Conservation (phyloP, 805 yeast species). For the Schwanniomyces sp. region DNA sequence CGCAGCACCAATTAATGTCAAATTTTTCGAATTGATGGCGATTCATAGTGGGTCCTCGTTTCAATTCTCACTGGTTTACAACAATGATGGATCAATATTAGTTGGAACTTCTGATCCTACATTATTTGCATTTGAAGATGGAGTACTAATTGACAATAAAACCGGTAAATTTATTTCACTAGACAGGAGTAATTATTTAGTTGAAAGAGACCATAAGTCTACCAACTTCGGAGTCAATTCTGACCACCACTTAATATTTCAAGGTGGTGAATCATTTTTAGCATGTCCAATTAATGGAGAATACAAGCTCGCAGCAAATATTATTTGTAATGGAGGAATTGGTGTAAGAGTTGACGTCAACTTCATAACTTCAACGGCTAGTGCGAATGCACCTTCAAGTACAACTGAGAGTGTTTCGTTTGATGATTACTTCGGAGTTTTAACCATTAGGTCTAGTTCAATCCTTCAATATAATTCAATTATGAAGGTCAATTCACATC, state of each 20-base stretch:
- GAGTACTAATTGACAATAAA: conserved; percentile 29
- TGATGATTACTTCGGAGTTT: conserved; percentile 3
- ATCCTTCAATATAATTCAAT: conserved; percentile 23
- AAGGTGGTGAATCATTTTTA: conserved; percentile 33
- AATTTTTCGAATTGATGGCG: conserved; percentile 15
- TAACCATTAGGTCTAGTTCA: conserved; percentile 24
- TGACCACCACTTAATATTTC: conserved; percentile 33
- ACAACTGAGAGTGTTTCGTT: conserved; percentile 3
- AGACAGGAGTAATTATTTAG: background rate
- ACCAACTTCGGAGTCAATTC: conserved; percentile 39
- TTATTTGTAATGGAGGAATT: conserved; percentile 26
- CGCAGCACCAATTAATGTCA: conserved; percentile 13
- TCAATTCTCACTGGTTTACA: conserved; percentile 23
- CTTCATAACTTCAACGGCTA: background rate
- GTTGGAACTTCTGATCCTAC: conserved; percentile 23
- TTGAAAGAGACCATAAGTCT: conserved; percentile 21
- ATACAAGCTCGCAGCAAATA: conserved; percentile 21
- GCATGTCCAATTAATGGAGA: conserved; percentile 34
- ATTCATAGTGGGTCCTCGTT: conserved; percentile 25
- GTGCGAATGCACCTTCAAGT: background rate
- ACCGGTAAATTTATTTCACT: conserved; percentile 15
- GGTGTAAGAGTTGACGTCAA: conserved; percentile 13
- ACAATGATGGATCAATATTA: conserved; percentile 17
- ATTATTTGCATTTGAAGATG: conserved; percentile 22
- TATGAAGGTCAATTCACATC: conserved; percentile 28